Conservation (phyloP, 495 filamentous ascomycete species). For the Pyrenula massariospora region DNA sequence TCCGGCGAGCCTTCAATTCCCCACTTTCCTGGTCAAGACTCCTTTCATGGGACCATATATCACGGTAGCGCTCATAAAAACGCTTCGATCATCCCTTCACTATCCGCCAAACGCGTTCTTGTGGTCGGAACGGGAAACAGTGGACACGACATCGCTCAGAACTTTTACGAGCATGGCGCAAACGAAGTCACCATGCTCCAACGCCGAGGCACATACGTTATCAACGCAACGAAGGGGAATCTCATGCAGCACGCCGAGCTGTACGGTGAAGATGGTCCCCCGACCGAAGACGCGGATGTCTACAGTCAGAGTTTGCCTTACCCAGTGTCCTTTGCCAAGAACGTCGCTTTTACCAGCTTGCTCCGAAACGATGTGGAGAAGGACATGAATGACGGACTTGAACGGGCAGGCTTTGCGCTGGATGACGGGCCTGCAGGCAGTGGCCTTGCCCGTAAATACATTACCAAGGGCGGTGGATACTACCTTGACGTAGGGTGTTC, state of each 20-base stretch:
- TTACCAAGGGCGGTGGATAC: constrained; percentile 66
- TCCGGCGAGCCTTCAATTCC: constrained; percentile 37
- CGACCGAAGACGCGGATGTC: constrained; percentile 54
- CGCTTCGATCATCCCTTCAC: constrained; percentile 10
- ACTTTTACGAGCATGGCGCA: constrained; percentile 64
- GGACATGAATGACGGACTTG: constrained; percentile 42
- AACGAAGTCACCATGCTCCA: constrained; percentile 80
- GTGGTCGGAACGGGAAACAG: constrained; percentile 77
- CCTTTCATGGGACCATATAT: constrained; percentile 35
- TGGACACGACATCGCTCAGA: constrained; percentile 71
- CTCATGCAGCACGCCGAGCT: constrained; percentile 41
- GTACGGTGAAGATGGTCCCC: constrained; percentile 48
- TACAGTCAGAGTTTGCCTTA: constrained; percentile 41
- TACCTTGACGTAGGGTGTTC: constrained; percentile 68
- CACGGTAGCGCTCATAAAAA: constrained; percentile 31
- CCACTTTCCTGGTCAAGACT: constrained; percentile 27
- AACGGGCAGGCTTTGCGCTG: constrained; percentile 54
- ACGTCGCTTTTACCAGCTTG: constrained; percentile 34
- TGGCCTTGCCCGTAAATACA: constrained; percentile 64
- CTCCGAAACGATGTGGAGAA: constrained; percentile 38
- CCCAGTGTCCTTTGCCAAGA: constrained; percentile 44
- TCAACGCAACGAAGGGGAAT: constrained; percentile 42
- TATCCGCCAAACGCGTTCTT: constrained; percentile 41
- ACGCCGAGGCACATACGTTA: constrained; percentile 61
- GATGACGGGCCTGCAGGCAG: constrained; percentile 53